Percentiles rank a stretch among this genome's conserved stretches.
Conservation (phyloP, 306 rosid genomes). For the Rubus parviflorus region DNA sequence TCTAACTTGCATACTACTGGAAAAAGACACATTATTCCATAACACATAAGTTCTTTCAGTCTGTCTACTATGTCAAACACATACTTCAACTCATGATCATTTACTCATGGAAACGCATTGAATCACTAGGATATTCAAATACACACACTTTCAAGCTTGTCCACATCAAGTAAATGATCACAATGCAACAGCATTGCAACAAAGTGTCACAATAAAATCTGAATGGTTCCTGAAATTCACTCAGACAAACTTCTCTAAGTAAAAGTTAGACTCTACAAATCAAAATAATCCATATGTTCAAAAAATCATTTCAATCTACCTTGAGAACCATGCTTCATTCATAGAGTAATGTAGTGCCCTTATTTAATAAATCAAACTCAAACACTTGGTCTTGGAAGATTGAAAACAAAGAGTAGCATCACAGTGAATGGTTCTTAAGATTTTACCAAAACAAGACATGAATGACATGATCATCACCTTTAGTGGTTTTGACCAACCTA, state of each 20-base stretch:
- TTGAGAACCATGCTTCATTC: background rate
- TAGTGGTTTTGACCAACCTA: background rate
- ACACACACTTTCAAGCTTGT: background rate
- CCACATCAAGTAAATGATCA: background rate
- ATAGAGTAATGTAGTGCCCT: background rate
- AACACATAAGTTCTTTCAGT: background rate
- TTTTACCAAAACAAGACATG: background rate
- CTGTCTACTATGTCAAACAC: background rate
- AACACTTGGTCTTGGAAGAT: background rate
- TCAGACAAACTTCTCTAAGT: background rate
- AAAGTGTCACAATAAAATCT: background rate
- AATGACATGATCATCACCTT: background rate
- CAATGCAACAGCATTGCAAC: background rate
- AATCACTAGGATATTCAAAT: background rate
- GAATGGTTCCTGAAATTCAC: background rate
- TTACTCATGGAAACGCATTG: background rate
- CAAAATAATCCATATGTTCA: background rate
- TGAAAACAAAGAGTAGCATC: background rate
- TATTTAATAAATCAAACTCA: too few relatives aligned
- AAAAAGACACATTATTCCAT: background rate
- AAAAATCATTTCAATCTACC: too few relatives aligned
- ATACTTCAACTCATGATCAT: background rate
- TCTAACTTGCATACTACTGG: background rate
- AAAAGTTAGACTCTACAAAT: background rate
- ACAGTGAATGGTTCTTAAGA: background rate